Conservation (phyloP, 331 rosid species). For the Saraca asoca region DNA sequence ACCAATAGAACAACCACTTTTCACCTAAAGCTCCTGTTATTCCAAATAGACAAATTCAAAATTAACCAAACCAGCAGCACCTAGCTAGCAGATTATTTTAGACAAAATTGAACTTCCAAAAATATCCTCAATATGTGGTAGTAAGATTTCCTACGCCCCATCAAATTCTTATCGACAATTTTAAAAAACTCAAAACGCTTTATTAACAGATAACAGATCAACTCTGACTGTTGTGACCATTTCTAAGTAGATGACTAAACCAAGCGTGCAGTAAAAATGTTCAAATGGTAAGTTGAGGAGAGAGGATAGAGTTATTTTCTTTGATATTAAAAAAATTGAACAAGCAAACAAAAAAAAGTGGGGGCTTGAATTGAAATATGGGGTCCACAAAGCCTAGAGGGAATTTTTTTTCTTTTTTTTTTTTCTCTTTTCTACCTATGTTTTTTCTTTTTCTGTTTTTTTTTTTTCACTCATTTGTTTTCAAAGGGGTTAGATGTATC, state of each 20-base stretch:
- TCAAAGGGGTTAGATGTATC: slow-evolving; percentile 51
- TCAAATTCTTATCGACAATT: no score
- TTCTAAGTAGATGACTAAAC: no score
- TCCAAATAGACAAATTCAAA: slow-evolving; percentile 28
- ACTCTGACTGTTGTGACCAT: no score
- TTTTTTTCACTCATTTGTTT: slow-evolving; percentile 38
- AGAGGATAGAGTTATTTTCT: slow-evolving; percentile 44
- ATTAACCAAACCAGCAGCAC: slow-evolving; percentile 20
- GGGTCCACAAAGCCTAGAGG: slow-evolving; percentile 43
- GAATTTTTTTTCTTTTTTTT: background rate
- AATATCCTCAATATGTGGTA: no score
- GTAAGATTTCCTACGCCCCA: no score
- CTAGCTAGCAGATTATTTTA: slow-evolving; percentile 4
- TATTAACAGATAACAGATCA: no score
- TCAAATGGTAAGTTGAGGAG: slow-evolving; percentile 52
- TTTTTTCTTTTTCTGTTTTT: slow-evolving; percentile 26
- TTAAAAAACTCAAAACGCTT: no score
- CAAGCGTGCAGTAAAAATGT: slow-evolving; percentile 33
- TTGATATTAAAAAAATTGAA: no score
- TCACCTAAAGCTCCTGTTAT: slow-evolving; percentile 39
- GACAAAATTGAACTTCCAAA: background rate
- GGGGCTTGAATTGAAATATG: background rate
- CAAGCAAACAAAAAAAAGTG: no score
- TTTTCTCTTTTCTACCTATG: slow-evolving; percentile 24
- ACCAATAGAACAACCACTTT: slow-evolving; percentile 49